Evolutionary conservation across 495 filamentous ascomycete species (phyloP), one percentile per base, ranked within the genome.

Genomic region (Cercophora newfieldiana): DNA sequence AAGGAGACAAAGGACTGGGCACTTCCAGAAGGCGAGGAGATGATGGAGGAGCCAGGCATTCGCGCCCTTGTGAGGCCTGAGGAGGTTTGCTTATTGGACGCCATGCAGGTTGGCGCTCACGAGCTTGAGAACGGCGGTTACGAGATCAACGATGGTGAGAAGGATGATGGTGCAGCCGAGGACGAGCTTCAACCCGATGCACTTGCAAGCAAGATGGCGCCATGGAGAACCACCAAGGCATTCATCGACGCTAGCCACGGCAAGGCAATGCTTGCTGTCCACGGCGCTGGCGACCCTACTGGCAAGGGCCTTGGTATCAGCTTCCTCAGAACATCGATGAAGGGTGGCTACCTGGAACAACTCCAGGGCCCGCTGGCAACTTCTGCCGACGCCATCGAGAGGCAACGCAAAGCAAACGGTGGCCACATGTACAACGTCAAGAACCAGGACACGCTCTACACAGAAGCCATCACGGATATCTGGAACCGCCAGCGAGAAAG

Each of bases 371-470:
- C 92, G 2, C 85, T 90, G 47, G 92, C 96, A 56, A 96, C 92
- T 65, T 86, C 96, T 47, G 90, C 91, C 61, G 83, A 85, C 64
- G 83, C 83, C 55, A 84, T 84, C 29, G 82, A 83, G 66, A 76
- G 90, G 66, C 86, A 91, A 68, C 83, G 90, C 63, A 96, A 96
- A 71, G 93, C 95, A 26, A 91, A 94, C 66, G 92, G 93, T 33
- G 94, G 95, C 1, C 95, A 99, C 75, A 91, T 88, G 73, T 99
- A 99, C 80, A 99, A 99, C 69, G 95, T 99, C 63, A 92, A 92
- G 64, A 84, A 88, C 61, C 95, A 99, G 76, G 91, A 97, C 72
- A 86, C 85, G 57, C 87, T 90, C 48, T 99, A 99, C 76, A 93
- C 96, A 67, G 86, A 91, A 7, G 89, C 91, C 12, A 96, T 98